Conservation (phyloP, 768 basidiomycete genomes). For the Mycena alexandri region DNA sequence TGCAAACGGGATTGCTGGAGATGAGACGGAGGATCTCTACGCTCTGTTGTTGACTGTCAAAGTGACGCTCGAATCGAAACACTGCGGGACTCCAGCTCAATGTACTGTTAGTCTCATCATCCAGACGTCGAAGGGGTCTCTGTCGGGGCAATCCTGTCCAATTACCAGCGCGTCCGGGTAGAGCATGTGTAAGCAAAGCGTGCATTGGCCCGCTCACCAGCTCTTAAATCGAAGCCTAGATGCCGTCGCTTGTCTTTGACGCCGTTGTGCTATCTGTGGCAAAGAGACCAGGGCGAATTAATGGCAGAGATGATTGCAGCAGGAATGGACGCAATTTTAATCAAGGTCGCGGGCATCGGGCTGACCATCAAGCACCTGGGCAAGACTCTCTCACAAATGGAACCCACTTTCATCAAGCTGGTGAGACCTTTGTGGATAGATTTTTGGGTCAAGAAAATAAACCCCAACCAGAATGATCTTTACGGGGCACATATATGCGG, state of each 20-base stretch:
- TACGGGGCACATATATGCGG: conserved; percentile 97
- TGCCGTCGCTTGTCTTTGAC: conserved; percentile 86
- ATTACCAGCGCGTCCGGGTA: conserved; percentile 95
- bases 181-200: conserved; percentile 88
- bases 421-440: conserved; percentile 54
- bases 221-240: conserved; percentile 52
- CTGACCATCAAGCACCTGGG: conserved; percentile 84
- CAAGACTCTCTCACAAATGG: conserved; percentile 79
- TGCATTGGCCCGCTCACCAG: neutral
- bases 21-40: conserved; percentile 97
- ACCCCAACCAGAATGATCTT: conserved; percentile 66
- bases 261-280: conserved; percentile 93
- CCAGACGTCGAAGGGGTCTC: conserved; percentile 90
- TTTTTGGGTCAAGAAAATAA: conserved; percentile 10
- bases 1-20: conserved; percentile 70
- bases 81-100: conserved; percentile 8
- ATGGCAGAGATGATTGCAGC: conserved; percentile 88
- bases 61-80: conserved; percentile 56
- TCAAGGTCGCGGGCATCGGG: conserved; percentile 97
- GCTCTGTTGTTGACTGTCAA: conserved; percentile 80
- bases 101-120: conserved; percentile 67
- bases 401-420: conserved; percentile 76
- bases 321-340: conserved; percentile 85
- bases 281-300: conserved; percentile 88
- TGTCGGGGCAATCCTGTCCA: conserved; percentile 96